Conservation (phyloP, 1,139 yeast genomes). For the Yamadazyma dushanensis region DNA sequence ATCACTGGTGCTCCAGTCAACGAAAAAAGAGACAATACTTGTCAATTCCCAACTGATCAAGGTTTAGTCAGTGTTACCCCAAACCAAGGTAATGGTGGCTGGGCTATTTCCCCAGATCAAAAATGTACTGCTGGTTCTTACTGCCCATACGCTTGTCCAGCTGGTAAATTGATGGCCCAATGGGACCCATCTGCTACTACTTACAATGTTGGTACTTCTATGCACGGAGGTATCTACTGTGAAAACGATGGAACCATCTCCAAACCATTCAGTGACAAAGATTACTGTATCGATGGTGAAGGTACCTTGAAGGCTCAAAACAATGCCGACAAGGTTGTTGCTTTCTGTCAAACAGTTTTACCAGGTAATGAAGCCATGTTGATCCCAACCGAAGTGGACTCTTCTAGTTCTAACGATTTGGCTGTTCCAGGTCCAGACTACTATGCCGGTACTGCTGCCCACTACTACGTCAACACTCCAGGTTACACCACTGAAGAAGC, state of each 20-base stretch:
- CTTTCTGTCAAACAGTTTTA: constrained; percentile 88
- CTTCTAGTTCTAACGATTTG: constrained; percentile 47
- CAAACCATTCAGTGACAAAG: constrained; percentile 58
- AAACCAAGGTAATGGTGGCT: constrained; percentile 64
- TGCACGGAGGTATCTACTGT: constrained; percentile 81
- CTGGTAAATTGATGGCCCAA: constrained; percentile 79
- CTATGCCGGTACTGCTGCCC: constrained; percentile 80
- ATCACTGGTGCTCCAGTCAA: constrained; percentile 31
- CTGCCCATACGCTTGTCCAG: constrained; percentile 89
- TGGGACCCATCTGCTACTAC: constrained; percentile 66
- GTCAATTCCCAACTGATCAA: constrained; percentile 63
- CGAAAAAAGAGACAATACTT: constrained; percentile 41
- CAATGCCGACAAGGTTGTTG: constrained; percentile 55
- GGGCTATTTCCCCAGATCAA: constrained; percentile 86
- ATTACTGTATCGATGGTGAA: constrained; percentile 73
- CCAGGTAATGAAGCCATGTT: constrained; percentile 95
- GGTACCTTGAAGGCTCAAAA: constrained; percentile 69
- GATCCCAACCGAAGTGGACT: constrained; percentile 70
- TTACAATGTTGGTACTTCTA: constrained; percentile 68
- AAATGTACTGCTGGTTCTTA: constrained; percentile 69
- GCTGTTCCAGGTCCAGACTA: constrained; percentile 85
- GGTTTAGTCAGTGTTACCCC: constrained; percentile 71
- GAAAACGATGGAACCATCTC: constrained; percentile 65
- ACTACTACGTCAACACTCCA: constrained; percentile 83
- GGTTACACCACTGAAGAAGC: constrained; percentile 77